These are phyloP conservation scores for Penicillium turbatum DNA, from an alignment of 495 filamentous ascomycete species.

Conservation along the genomic window DNA sequence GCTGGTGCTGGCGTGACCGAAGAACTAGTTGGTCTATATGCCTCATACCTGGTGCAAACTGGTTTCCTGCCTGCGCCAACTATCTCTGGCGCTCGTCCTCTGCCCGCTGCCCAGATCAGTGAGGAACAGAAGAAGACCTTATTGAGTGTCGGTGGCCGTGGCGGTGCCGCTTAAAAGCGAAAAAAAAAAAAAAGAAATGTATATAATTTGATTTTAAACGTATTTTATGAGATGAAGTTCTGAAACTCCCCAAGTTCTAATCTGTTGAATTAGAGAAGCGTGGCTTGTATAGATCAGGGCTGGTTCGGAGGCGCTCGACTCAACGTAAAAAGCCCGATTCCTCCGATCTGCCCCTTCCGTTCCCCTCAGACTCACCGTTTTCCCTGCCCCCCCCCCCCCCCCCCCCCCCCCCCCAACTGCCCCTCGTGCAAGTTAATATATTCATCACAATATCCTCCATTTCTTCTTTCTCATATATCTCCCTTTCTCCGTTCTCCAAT, in stretches of 20 bases:
- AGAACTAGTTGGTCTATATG: conserved; percentile 67
- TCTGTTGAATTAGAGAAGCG: background rate
- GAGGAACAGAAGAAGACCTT: conserved; percentile 49
- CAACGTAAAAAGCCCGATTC: conserved; percentile 3
- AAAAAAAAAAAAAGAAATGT: background rate
- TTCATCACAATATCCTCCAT: background rate
- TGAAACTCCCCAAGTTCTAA: too few species aligned
- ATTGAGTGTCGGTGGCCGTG: conserved; percentile 47
- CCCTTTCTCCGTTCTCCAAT: background rate
- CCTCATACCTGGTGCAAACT: conserved; percentile 64
- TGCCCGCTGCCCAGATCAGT: conserved; percentile 47
- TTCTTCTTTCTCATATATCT: background rate
- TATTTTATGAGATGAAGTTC: background rate
- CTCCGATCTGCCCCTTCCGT: background rate
- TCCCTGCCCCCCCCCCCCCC: background rate
- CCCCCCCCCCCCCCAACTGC: background rate
- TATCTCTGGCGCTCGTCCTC: conserved; percentile 35
- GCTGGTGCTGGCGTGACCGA: conserved; percentile 60
- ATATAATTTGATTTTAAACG: background rate
- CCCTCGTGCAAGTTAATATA: conserved; percentile 1
- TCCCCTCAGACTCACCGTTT: conserved; percentile 1
- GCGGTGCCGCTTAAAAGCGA: conserved; percentile 28
- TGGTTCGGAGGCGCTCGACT: background rate
- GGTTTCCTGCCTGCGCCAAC: conserved; percentile 65
- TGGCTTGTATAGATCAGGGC: background rate